Evolutionary conservation across 2,329 filamentous ascomycete genomes (phyloP), one percentile per base, ranked within the genome.

Genomic region (Harringtonia aguacate): DNA sequence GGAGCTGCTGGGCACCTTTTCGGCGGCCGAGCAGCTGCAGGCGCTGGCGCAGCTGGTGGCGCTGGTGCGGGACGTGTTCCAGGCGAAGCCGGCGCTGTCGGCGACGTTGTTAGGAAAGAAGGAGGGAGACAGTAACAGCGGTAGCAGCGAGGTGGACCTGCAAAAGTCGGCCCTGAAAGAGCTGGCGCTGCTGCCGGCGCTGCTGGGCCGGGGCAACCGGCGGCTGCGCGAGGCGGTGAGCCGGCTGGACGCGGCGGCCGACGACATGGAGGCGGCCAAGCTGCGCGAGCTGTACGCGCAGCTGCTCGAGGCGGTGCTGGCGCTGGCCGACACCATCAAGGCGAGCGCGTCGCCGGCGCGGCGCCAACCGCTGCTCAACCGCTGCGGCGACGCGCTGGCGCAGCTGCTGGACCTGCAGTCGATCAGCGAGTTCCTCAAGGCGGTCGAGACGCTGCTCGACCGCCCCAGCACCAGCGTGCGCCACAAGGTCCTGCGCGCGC

Each of bases 361-460:
- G 10, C 34, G 22, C 13, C 8, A 1, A 9, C 56, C 60, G 31
- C 62, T 82, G 10, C 73, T 80, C 54, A 65, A 56, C 55, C 70
- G 71, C 40, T 80, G 76, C 55, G 82, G 84, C 33, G 77, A 84
- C 45, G 76, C 86, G 1, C 71, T 97, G 39, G 79, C 84, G 17
- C 83, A 84, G 49, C 68, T 94, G n/a, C 72, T 98, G 41, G 83
- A 86, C 50, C 75, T 95, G 8, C 72, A 95, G 35, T 90, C 89
- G 0, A 88, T 90, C 4, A 73, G 79, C 42, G 87, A 95, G 62
- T 92, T 97, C 61, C 79, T 97, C 60, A 86, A 86, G 59, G 85
- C 88, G 10, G 83, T 94, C 34, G 86, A 94, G 58, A 77, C 79
- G 24, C 71, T 98, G 27, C 77, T 97, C 30, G 77, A 85, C 52